phyloP scores from a whole-genome alignment of 495 filamentous ascomycete species.

The Penicillium flavigenum region DNA sequence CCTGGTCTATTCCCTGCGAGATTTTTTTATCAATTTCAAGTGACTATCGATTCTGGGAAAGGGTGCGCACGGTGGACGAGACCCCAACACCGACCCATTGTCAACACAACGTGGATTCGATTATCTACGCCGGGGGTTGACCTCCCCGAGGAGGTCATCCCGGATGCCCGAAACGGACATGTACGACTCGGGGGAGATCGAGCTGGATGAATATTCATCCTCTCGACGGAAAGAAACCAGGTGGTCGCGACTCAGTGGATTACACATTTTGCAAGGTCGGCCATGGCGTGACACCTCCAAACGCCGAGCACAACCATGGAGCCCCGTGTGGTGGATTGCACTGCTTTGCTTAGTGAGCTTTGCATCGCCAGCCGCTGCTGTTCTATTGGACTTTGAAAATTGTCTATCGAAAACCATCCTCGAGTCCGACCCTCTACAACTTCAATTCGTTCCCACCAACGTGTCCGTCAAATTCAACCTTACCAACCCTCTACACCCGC shows the following conservation, averaged over 20 bases:
- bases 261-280: conserved; percentile 16
- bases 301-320: conserved; percentile 23
- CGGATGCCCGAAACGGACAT: conserved; percentile 36
- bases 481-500: conserved; percentile 56
- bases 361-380: conserved; percentile 45
- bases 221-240: conserved; percentile 15
- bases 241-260: conserved; percentile 13
- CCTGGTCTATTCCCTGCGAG: background rate
- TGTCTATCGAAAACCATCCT: conserved; percentile 66
- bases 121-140: conserved; percentile 42
- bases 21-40: background rate
- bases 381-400: conserved; percentile 75
- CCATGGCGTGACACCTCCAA: conserved; percentile 28
- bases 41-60: background rate
- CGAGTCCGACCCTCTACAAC: conserved; percentile 47
- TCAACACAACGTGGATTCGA: conserved; percentile 47
- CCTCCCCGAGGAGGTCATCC: conserved; percentile 52
- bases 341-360: conserved; percentile 26
- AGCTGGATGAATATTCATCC: conserved; percentile 5
- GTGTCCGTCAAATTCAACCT: conserved; percentile 73
- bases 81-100: conserved; percentile 17
- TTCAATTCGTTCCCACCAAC: conserved; percentile 80
- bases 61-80: conserved; percentile 9
- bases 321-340: conserved; percentile 20
- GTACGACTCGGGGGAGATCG: conserved; percentile 31